phyloP scores from a whole-genome alignment of 129 eudicot genomes.

The Flaveria brownii region DNA sequence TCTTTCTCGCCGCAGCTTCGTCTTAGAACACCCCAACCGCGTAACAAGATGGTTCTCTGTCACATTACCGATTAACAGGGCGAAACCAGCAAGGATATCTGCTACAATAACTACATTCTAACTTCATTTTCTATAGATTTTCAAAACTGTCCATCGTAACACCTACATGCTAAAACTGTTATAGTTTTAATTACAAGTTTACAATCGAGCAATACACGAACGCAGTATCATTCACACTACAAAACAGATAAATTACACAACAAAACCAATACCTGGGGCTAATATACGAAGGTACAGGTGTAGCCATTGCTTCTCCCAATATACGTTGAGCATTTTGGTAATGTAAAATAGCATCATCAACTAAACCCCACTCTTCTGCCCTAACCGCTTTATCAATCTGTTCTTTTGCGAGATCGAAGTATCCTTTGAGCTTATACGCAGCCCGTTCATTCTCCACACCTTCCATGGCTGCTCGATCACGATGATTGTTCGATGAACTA shows the following conservation, averaged over 20 bases:
- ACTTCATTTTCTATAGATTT: neutral
- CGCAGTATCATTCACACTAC: neutral
- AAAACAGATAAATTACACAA: neutral
- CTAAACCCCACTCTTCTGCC: conserved; percentile 95
- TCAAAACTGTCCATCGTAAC: neutral
- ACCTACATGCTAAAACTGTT: neutral
- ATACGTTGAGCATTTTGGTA: conserved; percentile 73
- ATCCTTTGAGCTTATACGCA: conserved; percentile 88
- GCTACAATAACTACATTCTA: neutral
- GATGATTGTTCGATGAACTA: conserved; percentile 29
- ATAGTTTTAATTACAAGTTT: neutral
- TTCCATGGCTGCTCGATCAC: conserved; percentile 50
- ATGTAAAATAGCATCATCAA: conserved; percentile 68
- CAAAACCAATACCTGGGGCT: conserved; percentile 51
- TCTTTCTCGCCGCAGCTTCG: too few species aligned
- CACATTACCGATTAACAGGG: too few species aligned
- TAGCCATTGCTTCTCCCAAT: conserved; percentile 65
- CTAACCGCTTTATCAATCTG: conserved; percentile 90
- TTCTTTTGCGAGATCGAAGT: conserved; percentile 77
- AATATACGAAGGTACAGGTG: conserved; percentile 87
- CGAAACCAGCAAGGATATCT: too few species aligned
- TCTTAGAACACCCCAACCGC: too few species aligned
- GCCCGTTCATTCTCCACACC: conserved; percentile 76
- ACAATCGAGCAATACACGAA: neutral
- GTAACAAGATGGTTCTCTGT: too few species aligned